Evolutionary conservation across 176 grass and related monocot species (phyloP).

Genomic region (Juncus inflexus): DNA sequence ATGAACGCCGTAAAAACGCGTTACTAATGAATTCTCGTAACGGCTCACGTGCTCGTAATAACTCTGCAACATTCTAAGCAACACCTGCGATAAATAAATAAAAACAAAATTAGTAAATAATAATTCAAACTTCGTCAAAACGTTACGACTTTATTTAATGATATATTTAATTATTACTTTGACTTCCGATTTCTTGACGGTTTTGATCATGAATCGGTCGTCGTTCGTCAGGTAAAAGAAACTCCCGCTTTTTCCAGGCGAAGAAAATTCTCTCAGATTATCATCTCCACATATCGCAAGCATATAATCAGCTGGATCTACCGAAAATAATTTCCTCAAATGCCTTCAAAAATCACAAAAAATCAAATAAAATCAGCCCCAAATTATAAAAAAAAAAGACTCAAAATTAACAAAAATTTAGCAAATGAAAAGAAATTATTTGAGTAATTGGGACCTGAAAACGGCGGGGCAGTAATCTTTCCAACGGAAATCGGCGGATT

Average conservation of each 20-base stretch:
- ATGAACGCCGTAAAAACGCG: constrained; percentile 76
- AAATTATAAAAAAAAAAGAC: background rate
- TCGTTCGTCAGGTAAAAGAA: constrained; percentile 90
- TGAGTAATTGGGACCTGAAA: constrained; percentile 43
- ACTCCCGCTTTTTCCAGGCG: constrained; percentile 80
- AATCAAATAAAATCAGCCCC: constrained; percentile 16
- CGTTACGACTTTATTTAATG: constrained; percentile 5
- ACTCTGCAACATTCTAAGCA: constrained; percentile 59
- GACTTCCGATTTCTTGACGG: constrained; percentile 83
- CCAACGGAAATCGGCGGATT: constrained; percentile 61
- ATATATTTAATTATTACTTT: constrained; percentile 40
- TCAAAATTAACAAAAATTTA: no score
- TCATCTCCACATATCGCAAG: constrained; percentile 73
- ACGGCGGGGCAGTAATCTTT: constrained; percentile 90
- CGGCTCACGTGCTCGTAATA: constrained; percentile 55
- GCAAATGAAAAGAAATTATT: background rate
- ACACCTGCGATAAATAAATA: constrained; percentile 31
- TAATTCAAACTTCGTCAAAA: background rate
- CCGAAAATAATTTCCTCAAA: constrained; percentile 63
- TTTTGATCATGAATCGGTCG: constrained; percentile 85
- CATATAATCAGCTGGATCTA: constrained; percentile 87
- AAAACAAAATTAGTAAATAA: constrained; percentile 8
- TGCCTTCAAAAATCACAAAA: constrained; percentile 41
- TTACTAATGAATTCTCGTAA: constrained; percentile 66
- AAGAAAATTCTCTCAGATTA: constrained; percentile 70